A percentile compares a stretch with the other conserved stretches of the same genome.
Evolutionary conservation across 495 filamentous ascomycete genomes (phyloP).

Genomic region (Penicillium ochrochloron): DNA sequence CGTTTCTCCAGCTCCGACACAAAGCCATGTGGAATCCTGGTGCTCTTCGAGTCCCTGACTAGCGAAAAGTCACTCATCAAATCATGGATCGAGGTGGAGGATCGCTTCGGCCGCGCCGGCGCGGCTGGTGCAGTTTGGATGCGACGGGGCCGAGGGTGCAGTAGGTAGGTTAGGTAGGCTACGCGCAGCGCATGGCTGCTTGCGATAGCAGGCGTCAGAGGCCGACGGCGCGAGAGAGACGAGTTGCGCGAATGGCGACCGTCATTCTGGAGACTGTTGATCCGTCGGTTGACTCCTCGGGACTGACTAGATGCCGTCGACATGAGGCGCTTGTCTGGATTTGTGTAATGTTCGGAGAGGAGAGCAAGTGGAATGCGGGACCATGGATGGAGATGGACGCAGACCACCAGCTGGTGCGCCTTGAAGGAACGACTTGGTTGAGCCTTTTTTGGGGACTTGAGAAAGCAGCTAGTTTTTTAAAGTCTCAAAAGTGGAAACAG

Average conservation of each 20-base stretch:
- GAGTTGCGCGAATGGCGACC: conserved; percentile 55
- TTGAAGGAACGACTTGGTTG: conserved; percentile 7
- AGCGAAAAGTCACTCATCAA: conserved; percentile 76
- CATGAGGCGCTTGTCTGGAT: conserved; percentile 43
- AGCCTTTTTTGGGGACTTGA: neutral
- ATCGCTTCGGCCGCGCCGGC: conserved; percentile 63
- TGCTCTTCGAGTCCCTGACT: conserved; percentile 75
- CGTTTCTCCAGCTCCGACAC: conserved; percentile 70
- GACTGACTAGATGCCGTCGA: conserved; percentile 60
- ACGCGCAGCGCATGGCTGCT: conserved; percentile 88
- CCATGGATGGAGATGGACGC: conserved; percentile 40
- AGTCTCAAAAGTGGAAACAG: conserved; percentile 10
- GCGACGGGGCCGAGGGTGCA: conserved; percentile 86
- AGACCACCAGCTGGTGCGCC: conserved; percentile 35
- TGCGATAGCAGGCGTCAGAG: conserved; percentile 70
- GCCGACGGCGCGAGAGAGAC: conserved; percentile 54
- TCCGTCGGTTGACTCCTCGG: conserved; percentile 58
- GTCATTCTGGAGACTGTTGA: conserved; percentile 61
- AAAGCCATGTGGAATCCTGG: conserved; percentile 79
- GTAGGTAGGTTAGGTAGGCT: conserved; percentile 90
- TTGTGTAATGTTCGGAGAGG: conserved; percentile 31
- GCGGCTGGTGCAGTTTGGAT: conserved; percentile 76
- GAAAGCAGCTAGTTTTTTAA: neutral
- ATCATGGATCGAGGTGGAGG: conserved; percentile 73
- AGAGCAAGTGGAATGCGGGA: conserved; percentile 41